A percentile compares a stretch with the other conserved stretches of the same genome.
These are phyloP conservation scores for Phytophthora sansomeana DNA, from an alignment of 352 stramenopile genomes.

Conservation along the genomic window DNA sequence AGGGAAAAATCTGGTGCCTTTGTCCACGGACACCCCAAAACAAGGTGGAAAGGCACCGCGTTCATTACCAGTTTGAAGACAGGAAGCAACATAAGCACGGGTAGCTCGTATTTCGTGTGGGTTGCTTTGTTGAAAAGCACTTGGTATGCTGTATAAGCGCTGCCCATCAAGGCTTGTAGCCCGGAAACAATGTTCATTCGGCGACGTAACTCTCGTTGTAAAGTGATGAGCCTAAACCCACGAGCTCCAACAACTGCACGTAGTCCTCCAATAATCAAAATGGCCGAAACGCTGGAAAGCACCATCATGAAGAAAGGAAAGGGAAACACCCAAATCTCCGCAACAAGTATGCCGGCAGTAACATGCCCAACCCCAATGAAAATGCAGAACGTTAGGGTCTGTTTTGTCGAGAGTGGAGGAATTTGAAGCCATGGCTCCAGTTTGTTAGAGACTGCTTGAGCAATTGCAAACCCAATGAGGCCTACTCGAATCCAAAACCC, in stretches of 20 bases:
- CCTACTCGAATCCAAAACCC: slow-evolving; percentile 34
- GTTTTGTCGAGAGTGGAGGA: slow-evolving; percentile 15
- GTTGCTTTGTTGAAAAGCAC: slow-evolving; percentile 2
- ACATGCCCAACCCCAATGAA: slow-evolving; percentile 19
- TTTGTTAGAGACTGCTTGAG: slow-evolving; percentile 19
- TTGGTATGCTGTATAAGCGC: slow-evolving; percentile 7
- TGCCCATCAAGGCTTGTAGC: slow-evolving; percentile 2
- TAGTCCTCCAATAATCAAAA: no score
- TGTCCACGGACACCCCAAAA: no score
- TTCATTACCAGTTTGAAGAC: slow-evolving; percentile 3
- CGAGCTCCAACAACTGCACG: no score
- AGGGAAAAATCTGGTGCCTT: no score
- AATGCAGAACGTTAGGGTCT: slow-evolving; percentile 13
- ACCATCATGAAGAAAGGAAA: slow-evolving; percentile 32
- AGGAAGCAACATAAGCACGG: slow-evolving; percentile 9
- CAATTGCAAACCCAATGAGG: slow-evolving; percentile 11
- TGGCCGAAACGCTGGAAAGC: no score
- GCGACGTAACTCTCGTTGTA: no score
- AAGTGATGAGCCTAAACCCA: no score
- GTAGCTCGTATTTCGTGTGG: slow-evolving; percentile 12
- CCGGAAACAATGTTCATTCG: no score
- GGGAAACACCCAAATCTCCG: slow-evolving; percentile 28
- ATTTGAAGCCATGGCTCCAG: slow-evolving; percentile 24
- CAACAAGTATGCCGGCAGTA: slow-evolving; percentile 14
- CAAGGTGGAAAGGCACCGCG: no score